Evolutionary conservation across 2,329 filamentous ascomycete species (phyloP).

Genomic region (Fusarium penzigii): DNA sequence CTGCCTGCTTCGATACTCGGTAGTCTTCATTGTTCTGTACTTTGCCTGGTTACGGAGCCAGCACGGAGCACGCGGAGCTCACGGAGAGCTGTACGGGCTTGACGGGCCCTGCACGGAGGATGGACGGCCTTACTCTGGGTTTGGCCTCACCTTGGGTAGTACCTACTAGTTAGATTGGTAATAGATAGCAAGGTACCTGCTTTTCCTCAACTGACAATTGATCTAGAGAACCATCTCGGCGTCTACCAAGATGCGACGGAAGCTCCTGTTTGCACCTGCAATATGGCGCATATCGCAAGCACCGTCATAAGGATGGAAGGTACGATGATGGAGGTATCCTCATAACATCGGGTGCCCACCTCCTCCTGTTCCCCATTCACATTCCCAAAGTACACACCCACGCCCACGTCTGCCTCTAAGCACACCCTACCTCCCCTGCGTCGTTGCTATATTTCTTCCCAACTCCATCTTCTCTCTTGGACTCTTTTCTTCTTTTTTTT

Average conservation of each 20-base stretch:
- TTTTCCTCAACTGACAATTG: no score
- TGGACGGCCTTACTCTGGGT: not conserved
- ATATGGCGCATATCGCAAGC: not conserved
- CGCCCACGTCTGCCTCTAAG: not conserved
- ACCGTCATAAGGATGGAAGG: not conserved
- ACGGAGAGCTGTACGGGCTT: not conserved
- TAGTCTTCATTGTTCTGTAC: not conserved
- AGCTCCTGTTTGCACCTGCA: slow-evolving; percentile 1
- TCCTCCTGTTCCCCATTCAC: not conserved
- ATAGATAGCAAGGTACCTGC: no score
- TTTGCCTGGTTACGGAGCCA: not conserved
- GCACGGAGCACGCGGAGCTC: not conserved
- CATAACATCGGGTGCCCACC: not conserved
- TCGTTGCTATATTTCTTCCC: slow-evolving; percentile 27
- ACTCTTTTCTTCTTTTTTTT: slow-evolving; percentile 16
- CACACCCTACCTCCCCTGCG: not conserved
- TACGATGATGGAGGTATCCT: not conserved
- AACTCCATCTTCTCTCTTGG: slow-evolving; percentile 20
- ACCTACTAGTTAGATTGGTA: no score
- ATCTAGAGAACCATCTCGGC: no score
- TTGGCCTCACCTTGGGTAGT: not conserved
- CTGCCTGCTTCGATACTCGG: not conserved
- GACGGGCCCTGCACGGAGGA: not conserved
- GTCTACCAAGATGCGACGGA: not conserved
- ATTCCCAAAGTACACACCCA: not conserved